Evolutionary conservation across 768 basidiomycete genomes (phyloP).

Genomic region (Pleurotus sapidus): DNA sequence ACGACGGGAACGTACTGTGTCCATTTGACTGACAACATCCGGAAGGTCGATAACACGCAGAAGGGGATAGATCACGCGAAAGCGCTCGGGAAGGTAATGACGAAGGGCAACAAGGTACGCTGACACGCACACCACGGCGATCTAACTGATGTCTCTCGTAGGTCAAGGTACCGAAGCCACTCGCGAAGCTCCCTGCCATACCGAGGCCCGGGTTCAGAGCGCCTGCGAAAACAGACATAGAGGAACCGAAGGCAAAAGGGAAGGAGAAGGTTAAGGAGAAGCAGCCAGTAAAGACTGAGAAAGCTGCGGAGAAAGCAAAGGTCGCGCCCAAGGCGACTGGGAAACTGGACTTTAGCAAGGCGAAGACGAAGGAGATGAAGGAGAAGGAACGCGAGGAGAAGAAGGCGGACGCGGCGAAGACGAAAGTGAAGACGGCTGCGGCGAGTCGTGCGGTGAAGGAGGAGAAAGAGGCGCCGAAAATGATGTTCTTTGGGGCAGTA

Average conservation of each 20-base stretch:
- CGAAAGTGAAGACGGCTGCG: conserved; percentile 11
- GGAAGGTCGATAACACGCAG: conserved; percentile 34
- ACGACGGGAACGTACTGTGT: conserved; percentile 44
- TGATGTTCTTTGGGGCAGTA: not conserved
- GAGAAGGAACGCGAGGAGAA: conserved; percentile 19
- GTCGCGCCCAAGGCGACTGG: conserved; percentile 36
- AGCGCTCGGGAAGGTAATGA: conserved; percentile 46
- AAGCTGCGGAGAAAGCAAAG: conserved; percentile 16
- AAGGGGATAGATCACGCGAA: conserved; percentile 37
- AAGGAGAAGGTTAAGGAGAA: conserved; percentile 17
- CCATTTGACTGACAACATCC: conserved; percentile 34
- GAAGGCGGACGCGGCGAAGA: conserved; percentile 16
- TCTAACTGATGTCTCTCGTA: not conserved
- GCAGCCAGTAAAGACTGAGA: conserved; percentile 18
- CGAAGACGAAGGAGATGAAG: conserved; percentile 41
- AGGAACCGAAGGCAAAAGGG: conserved; percentile 18
- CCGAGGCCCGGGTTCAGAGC: not conserved
- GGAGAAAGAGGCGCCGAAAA: conserved; percentile 9
- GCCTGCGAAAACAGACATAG: conserved; percentile 10
- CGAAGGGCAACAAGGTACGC: conserved; percentile 43
- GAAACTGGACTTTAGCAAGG: conserved; percentile 63
- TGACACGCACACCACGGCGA: not conserved
- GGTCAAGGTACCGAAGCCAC: not conserved
- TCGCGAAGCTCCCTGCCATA: conserved; percentile 25
- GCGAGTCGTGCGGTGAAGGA: conserved; percentile 6